Evolutionary conservation across 2,329 filamentous ascomycete genomes (phyloP).

Genomic region (Arthrobotrys musiformis): DNA sequence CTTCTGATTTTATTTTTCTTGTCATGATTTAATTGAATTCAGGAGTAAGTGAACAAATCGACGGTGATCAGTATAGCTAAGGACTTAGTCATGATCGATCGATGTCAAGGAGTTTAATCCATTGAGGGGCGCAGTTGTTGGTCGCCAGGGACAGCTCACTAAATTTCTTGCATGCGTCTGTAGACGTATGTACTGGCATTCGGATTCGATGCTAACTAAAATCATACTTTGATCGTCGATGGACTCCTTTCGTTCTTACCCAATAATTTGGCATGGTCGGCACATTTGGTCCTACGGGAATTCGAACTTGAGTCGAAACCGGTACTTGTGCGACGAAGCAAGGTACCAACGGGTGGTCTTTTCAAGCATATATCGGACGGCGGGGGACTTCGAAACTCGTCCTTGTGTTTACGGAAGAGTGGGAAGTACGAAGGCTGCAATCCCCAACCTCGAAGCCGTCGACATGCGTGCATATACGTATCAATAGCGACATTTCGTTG

Average conservation of each 20-base stretch:
- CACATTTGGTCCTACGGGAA: not conserved
- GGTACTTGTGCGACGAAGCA: constrained; percentile 17
- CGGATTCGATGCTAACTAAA: constrained; percentile 23
- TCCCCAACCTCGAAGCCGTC: not conserved
- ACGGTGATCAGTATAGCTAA: constrained; percentile 24
- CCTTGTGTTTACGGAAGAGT: not conserved
- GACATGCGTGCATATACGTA: not conserved
- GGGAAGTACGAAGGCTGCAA: not conserved
- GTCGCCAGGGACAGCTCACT: constrained; percentile 10
- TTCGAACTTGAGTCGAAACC: not conserved
- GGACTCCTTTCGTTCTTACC: not conserved
- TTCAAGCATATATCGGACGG: not conserved
- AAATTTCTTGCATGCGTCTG: not conserved
- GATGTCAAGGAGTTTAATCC: not conserved
- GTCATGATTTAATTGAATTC: not conserved
- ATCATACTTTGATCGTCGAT: constrained; percentile 18
- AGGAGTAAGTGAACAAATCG: not conserved
- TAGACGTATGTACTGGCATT: too few relatives aligned
- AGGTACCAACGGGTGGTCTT: not conserved
- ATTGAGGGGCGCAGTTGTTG: constrained; percentile 29
- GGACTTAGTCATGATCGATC: too few relatives aligned
- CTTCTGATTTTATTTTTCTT: not conserved
- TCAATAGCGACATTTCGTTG: not conserved
- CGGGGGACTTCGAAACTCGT: not conserved
- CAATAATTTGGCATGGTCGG: constrained; percentile 9